Evolutionary conservation across 768 basidiomycete genomes (phyloP).

Genomic region (Termitomyces sp.): DNA sequence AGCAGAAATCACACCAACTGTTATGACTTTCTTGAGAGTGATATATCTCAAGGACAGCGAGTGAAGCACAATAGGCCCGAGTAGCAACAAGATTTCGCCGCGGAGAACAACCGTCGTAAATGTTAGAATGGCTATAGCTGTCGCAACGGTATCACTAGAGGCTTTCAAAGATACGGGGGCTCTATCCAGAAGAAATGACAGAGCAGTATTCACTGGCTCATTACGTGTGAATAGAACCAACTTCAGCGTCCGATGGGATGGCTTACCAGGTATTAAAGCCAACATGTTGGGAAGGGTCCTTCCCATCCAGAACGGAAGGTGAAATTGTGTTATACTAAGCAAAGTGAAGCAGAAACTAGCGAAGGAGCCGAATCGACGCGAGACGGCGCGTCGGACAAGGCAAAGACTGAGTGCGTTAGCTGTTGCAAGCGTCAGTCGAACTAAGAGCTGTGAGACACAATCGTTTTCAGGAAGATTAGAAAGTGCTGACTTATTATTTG

Average conservation of each 20-base stretch:
- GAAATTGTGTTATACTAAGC: slow-evolving; percentile 81
- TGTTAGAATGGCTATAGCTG: slow-evolving; percentile 55
- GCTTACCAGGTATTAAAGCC: slow-evolving; percentile 70
- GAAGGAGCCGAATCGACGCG: slow-evolving; percentile 54
- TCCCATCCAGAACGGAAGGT: slow-evolving; percentile 90
- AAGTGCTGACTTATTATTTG: slow-evolving; percentile 59
- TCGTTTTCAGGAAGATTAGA: not conserved
- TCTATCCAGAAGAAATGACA: slow-evolving; percentile 40
- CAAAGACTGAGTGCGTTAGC: slow-evolving; percentile 59
- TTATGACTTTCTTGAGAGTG: slow-evolving; percentile 36
- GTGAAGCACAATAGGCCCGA: slow-evolving; percentile 57
- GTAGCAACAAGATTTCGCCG: slow-evolving; percentile 68
- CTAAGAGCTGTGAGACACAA: slow-evolving; percentile 31
- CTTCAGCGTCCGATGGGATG: not conserved
- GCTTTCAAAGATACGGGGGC: slow-evolving; percentile 33
- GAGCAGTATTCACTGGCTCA: slow-evolving; percentile 51
- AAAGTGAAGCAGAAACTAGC: slow-evolving; percentile 57
- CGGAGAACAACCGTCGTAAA: slow-evolving; percentile 70
- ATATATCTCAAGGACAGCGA: slow-evolving; percentile 36
- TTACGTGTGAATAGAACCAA: not conserved
- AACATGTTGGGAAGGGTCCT: slow-evolving; percentile 95
- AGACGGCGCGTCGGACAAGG: slow-evolving; percentile 57
- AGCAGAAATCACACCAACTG: slow-evolving; percentile 44
- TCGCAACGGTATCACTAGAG: slow-evolving; percentile 24
- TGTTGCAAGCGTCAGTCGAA: slow-evolving; percentile 65